Conservation (phyloP, 2,329 filamentous ascomycete genomes). For the Chrysosporium queenslandicum region DNA sequence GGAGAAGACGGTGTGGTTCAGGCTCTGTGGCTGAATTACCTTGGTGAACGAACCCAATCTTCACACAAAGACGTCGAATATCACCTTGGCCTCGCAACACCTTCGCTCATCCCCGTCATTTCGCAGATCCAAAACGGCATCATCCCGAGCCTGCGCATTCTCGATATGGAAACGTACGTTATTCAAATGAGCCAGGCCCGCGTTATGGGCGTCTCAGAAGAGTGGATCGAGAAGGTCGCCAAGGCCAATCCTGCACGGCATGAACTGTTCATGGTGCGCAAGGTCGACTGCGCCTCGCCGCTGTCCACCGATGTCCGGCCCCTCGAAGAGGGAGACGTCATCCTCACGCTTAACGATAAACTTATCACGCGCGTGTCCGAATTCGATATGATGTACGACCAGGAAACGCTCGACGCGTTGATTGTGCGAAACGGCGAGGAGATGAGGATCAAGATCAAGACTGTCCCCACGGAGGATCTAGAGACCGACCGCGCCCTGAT, state of each 20-base stretch:
- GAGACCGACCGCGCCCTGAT: slow-evolving; percentile 87
- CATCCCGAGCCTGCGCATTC: slow-evolving; percentile 72
- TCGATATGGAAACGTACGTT: slow-evolving; percentile 88
- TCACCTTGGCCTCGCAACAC: slow-evolving; percentile 82
- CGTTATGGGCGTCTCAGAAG: slow-evolving; percentile 92
- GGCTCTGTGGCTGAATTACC: slow-evolving; percentile 91
- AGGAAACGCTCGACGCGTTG: slow-evolving; percentile 70
- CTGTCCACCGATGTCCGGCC: slow-evolving; percentile 43
- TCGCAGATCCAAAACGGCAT: slow-evolving; percentile 67
- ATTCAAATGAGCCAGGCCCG: slow-evolving; percentile 95
- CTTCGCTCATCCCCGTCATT: slow-evolving; percentile 79
- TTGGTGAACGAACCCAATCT: slow-evolving; percentile 73
- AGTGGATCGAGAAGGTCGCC: slow-evolving; percentile 88
- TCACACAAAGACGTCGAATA: slow-evolving; percentile 90
- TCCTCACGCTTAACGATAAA: slow-evolving; percentile 81
- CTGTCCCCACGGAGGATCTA: slow-evolving; percentile 76
- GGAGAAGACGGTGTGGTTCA: slow-evolving; percentile 85
- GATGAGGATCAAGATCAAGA: slow-evolving; percentile 65
- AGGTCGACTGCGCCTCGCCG: slow-evolving; percentile 58
- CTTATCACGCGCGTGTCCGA: slow-evolving; percentile 89
- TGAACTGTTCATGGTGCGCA: slow-evolving; percentile 96
- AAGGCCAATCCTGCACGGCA: slow-evolving; percentile 82
- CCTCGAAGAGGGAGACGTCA: slow-evolving; percentile 80
- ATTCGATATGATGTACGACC: slow-evolving; percentile 91
- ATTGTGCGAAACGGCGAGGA: slow-evolving; percentile 79